These are phyloP conservation scores for Diaporthe helianthi DNA, from an alignment of 2,329 filamentous ascomycete genomes.

Conservation along the genomic window DNA sequence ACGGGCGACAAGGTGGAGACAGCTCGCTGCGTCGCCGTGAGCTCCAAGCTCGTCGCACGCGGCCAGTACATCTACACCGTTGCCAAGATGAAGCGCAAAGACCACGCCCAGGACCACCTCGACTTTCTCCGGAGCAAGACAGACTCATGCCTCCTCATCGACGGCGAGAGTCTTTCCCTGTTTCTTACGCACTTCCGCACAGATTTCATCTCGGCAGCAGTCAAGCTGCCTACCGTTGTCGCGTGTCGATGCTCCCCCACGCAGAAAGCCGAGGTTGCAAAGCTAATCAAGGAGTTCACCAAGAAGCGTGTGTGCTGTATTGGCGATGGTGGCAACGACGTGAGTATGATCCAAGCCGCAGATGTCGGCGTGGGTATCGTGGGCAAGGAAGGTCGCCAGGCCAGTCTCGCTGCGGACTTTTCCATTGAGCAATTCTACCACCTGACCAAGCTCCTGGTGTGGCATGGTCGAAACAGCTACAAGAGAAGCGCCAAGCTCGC, in stretches of 20 bases:
- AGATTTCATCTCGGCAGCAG: conserved; percentile 88
- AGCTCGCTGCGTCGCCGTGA: conserved; percentile 93
- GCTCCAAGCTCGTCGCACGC: conserved; percentile 89
- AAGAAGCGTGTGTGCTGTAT: conserved; percentile 98
- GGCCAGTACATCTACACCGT: conserved; percentile 97
- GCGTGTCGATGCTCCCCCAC: conserved; percentile 96
- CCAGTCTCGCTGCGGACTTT: conserved; percentile 94
- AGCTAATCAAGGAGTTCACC: conserved; percentile 87
- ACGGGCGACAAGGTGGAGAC: conserved; percentile 99
- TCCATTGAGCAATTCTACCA: conserved; percentile 96
- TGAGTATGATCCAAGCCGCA: conserved; percentile 98
- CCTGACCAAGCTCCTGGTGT: conserved; percentile 94
- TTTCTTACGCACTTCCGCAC: conserved; percentile 83
- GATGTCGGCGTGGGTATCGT: conserved; percentile 98
- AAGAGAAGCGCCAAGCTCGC: conserved; percentile 94
- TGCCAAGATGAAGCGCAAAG: conserved; percentile 81
- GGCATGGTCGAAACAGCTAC: conserved; percentile 98
- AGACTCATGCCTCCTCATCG: conserved; percentile 87
- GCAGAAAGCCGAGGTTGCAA: conserved; percentile 94
- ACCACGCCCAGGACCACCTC: conserved; percentile 85
- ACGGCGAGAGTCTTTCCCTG: conserved; percentile 86
- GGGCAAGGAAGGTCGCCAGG: conserved; percentile 95
- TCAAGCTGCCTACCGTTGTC: conserved; percentile 88
- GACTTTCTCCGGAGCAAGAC: conserved; percentile 89
- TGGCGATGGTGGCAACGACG: conserved; percentile 96